Evolutionary conservation across 306 rosid genomes (phyloP).

Genomic region (Prinsepia uniflora): DNA sequence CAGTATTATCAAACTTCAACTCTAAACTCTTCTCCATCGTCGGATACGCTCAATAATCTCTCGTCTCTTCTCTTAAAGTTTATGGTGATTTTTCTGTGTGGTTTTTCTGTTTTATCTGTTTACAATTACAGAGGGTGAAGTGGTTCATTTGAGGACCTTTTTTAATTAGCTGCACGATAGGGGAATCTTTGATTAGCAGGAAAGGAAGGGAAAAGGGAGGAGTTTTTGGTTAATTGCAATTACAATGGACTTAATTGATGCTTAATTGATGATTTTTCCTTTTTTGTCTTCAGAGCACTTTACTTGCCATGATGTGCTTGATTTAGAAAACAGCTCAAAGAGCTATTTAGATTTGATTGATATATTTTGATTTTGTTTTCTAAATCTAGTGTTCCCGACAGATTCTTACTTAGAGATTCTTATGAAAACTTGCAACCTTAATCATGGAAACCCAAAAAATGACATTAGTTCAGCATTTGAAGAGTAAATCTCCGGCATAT

Average conservation of each 20-base stretch:
- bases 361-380: conserved; percentile 5
- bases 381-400: not conserved
- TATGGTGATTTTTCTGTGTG: not conserved
- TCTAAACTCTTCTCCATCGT: not conserved
- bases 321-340: not conserved
- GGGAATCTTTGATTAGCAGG: not conserved
- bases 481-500: too few relatives aligned
- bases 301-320: not conserved
- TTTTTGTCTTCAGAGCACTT: not conserved
- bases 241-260: too few relatives aligned
- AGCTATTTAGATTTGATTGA: not conserved
- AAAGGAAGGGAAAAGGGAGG: not conserved
- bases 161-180: not conserved
- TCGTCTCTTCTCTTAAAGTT: too few relatives aligned
- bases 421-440: not conserved
- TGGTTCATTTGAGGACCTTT: not conserved
- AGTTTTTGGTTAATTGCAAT: not conserved
- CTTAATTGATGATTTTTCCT: not conserved
- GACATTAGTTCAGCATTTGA: not conserved
- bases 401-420: not conserved
- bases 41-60: too few relatives aligned
- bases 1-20: conserved; percentile 1
- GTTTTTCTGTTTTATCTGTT: not conserved
- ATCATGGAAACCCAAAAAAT: not conserved
- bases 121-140: not conserved